Percentiles rank a stretch among this genome's conserved stretches.
Evolutionary conservation across 495 filamentous ascomycete species (phyloP).

Genomic region (Aspergillus indologenus): DNA sequence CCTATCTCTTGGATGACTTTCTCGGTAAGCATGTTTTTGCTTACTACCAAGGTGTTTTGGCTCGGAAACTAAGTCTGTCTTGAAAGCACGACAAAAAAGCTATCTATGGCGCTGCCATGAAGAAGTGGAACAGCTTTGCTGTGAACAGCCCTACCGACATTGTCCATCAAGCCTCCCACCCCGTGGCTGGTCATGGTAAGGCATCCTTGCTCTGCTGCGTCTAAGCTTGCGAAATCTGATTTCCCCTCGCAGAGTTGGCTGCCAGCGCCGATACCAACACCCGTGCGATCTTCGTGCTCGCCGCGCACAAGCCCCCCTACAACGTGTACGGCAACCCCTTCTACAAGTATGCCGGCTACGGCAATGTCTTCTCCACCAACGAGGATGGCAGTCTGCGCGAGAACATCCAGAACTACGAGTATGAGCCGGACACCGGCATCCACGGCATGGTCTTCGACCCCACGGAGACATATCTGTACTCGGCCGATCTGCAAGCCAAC

Average conservation of each 20-base stretch:
- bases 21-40: constrained; percentile 50
- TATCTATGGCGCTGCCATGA: constrained; percentile 85
- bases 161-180: constrained; percentile 67
- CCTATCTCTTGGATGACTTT: constrained; percentile 91
- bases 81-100: constrained; percentile 69
- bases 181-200: constrained; percentile 62
- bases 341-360: constrained; percentile 76
- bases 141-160: constrained; percentile 77
- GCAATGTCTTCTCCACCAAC: constrained; percentile 72
- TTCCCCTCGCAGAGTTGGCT: constrained; percentile 53
- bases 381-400: constrained; percentile 56
- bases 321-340: constrained; percentile 84
- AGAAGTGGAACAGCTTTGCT: constrained; percentile 79
- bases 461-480: constrained; percentile 80
- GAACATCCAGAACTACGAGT: constrained; percentile 78
- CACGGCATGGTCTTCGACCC: constrained; percentile 89
- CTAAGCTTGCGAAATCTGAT: not conserved
- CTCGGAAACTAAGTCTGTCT: constrained; percentile 7
- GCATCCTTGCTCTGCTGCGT: constrained; percentile 1
- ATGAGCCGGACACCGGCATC: constrained; percentile 69
- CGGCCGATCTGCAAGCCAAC: constrained; percentile 78
- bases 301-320: constrained; percentile 71
- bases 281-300: constrained; percentile 79
- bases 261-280: constrained; percentile 69
- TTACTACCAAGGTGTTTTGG: not conserved